Evolutionary conservation across 2,329 filamentous ascomycete genomes (phyloP).

Genomic region (Venturiaceae sp.): DNA sequence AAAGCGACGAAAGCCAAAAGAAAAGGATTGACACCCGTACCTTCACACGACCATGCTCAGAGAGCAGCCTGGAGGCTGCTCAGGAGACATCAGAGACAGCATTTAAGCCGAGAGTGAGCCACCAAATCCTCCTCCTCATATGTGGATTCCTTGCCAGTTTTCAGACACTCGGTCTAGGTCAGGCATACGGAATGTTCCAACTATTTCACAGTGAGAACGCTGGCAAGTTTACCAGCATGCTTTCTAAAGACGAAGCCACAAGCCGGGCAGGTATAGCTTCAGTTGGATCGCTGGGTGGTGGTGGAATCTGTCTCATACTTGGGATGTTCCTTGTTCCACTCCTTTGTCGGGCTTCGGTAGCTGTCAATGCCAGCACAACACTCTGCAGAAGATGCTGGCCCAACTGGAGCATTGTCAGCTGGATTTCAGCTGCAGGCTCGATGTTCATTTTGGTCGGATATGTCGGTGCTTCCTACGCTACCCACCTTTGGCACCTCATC

Average conservation of each 20-base stretch:
- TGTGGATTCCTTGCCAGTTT: neutral
- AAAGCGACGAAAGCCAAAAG: too few species aligned
- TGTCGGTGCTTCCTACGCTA: neutral
- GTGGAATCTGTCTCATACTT: neutral
- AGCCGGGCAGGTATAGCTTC: neutral
- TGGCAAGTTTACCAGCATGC: neutral
- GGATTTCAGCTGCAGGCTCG: neutral
- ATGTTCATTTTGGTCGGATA: neutral
- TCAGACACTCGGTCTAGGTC: neutral
- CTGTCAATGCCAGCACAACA: neutral
- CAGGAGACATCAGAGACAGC: too few species aligned
- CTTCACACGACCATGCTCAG: too few species aligned
- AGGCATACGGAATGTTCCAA: neutral
- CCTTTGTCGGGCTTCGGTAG: neutral
- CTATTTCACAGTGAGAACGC: neutral
- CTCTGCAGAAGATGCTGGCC: neutral
- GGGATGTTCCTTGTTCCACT: neutral
- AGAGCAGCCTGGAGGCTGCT: too few species aligned
- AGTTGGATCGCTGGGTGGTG: neutral
- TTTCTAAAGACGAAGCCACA: neutral
- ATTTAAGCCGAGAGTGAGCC: too few species aligned
- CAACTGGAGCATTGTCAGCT: neutral
- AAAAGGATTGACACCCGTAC: too few species aligned
- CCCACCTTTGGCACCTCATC: constrained; percentile 10
- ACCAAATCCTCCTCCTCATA: neutral